These are phyloP conservation scores for Mycena olivaceomarginata DNA, from an alignment of 768 basidiomycete genomes.

Conservation along the genomic window DNA sequence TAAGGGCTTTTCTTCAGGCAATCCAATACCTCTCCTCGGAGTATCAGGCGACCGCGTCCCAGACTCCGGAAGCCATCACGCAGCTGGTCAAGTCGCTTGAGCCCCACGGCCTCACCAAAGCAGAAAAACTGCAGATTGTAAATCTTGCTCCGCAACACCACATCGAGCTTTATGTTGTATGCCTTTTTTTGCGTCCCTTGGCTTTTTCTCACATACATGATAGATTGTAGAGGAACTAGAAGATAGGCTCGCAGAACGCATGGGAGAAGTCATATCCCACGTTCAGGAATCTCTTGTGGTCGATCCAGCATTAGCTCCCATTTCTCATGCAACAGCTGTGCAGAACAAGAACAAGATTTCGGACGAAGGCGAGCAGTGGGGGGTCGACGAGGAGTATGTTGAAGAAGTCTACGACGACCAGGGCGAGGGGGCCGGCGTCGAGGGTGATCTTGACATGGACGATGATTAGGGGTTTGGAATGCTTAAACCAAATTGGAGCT, in stretches of 20 bases:
- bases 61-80: conserved; percentile 79
- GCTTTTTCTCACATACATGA: neutral
- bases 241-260: conserved; percentile 83
- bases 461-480: conserved; percentile 16
- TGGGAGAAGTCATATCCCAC: conserved; percentile 77
- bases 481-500: no score
- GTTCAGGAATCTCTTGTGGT: conserved; percentile 68
- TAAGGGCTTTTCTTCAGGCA: conserved; percentile 68
- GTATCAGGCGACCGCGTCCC: conserved; percentile 80
- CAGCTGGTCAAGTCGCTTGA: conserved; percentile 81
- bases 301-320: conserved; percentile 21
- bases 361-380: conserved; percentile 54
- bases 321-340: neutral
- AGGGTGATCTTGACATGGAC: conserved; percentile 84
- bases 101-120: conserved; percentile 86
- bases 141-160: conserved; percentile 89
- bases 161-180: conserved; percentile 93
- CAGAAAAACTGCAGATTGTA: conserved; percentile 94
- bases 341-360: neutral
- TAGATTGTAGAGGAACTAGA: conserved; percentile 96
- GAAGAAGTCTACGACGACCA: conserved; percentile 80
- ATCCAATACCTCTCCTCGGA: conserved; percentile 89
- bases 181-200: conserved; percentile 52
- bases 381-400: conserved; percentile 63
- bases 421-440: conserved; percentile 79